Evolutionary conservation across 2,329 filamentous ascomycete genomes (phyloP).

Genomic region (Parastagonospora avenae): DNA sequence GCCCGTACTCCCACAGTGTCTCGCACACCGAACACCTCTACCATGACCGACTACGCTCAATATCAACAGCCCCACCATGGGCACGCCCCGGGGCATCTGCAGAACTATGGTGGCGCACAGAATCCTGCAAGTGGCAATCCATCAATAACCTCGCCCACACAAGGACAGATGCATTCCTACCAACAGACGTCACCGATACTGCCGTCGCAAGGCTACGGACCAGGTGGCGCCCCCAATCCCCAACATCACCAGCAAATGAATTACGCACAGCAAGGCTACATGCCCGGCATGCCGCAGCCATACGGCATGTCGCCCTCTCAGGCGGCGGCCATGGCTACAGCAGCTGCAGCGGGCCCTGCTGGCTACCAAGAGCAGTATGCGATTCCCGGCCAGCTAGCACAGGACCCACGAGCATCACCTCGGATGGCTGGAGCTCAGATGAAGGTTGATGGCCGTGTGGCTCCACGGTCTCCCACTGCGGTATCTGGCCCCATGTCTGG

Average conservation of each 20-base stretch:
- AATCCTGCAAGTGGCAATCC: slow-evolving; percentile 44
- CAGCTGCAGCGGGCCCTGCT: slow-evolving; percentile 82
- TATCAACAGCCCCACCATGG: slow-evolving; percentile 55
- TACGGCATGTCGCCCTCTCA: slow-evolving; percentile 85
- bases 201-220: slow-evolving; percentile 72
- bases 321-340: slow-evolving; percentile 91
- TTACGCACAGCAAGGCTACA: slow-evolving; percentile 80
- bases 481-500: slow-evolving; percentile 64
- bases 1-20: slow-evolving; percentile 29
- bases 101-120: slow-evolving; percentile 45
- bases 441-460: slow-evolving; percentile 71
- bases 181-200: slow-evolving; percentile 80
- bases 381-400: slow-evolving; percentile 64
- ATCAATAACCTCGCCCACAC: slow-evolving; percentile 72
- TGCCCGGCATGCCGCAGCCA: slow-evolving; percentile 71
- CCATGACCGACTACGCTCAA: slow-evolving; percentile 56
- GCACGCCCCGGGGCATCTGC: slow-evolving; percentile 49
- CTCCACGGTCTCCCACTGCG: slow-evolving; percentile 76
- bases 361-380: slow-evolving; percentile 66
- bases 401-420: slow-evolving; percentile 69
- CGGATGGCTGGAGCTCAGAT: slow-evolving; percentile 71
- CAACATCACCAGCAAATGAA: slow-evolving; percentile 73
- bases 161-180: slow-evolving; percentile 59
- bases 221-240: slow-evolving; percentile 65
- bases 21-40: slow-evolving; percentile 22